These are phyloP conservation scores for Termitomyces sp. DNA, from an alignment of 768 basidiomycete species.

Conservation along the genomic window DNA sequence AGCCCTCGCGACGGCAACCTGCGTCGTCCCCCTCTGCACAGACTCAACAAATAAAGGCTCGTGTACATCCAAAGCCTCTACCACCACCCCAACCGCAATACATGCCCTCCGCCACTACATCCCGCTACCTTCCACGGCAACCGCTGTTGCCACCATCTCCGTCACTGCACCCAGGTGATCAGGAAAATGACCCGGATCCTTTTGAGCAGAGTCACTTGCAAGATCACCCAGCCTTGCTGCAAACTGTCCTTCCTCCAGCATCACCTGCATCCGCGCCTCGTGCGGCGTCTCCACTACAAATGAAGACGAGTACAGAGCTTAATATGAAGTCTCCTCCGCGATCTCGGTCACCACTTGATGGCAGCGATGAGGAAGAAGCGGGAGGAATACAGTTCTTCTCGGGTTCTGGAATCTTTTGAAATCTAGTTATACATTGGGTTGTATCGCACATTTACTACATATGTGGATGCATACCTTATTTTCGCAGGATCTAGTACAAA, in stretches of 20 bases:
- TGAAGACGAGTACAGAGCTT: constrained; percentile 36
- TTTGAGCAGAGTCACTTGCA: constrained; percentile 34
- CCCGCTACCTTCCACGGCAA: constrained; percentile 24
- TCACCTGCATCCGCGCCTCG: constrained; percentile 8
- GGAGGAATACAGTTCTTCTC: constrained; percentile 34
- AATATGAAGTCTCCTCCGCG: constrained; percentile 37
- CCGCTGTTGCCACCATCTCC: constrained; percentile 20
- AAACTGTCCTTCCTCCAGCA: constrained; percentile 8
- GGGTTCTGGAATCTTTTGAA: constrained; percentile 33
- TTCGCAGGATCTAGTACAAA: not conserved
- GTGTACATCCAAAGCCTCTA: not conserved
- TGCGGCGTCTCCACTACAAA: constrained; percentile 11
- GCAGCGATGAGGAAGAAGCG: constrained; percentile 20
- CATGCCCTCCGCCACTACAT: constrained; percentile 17
- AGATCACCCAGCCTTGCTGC: constrained; percentile 17
- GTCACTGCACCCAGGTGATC: constrained; percentile 13
- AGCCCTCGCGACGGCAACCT: constrained; percentile 6
- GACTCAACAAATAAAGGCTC: constrained; percentile 8
- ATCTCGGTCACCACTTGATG: constrained; percentile 12
- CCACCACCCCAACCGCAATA: constrained; percentile 16
- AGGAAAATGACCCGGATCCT: constrained; percentile 37
- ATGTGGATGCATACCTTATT: not conserved
- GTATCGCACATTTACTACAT: not conserved
- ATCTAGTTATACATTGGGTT: not conserved
- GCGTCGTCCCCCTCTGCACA: constrained; percentile 1